A percentile compares a stretch with the other conserved stretches of the same genome.
These are phyloP conservation scores for Misopates orontium DNA, from an alignment of 257 asterid species.

Conservation along the genomic window DNA sequence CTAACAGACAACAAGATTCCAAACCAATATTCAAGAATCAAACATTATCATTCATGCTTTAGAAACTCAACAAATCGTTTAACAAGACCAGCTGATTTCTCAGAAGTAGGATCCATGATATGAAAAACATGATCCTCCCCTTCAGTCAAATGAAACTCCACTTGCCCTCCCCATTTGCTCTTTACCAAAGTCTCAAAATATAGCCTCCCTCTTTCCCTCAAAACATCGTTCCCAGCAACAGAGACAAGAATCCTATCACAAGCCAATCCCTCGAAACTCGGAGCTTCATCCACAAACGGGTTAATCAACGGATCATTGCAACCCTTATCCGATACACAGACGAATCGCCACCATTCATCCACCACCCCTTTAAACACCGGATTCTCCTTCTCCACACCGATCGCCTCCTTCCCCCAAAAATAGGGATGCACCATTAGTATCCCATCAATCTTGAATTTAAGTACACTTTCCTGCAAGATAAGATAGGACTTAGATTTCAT, in stretches of 20 bases:
- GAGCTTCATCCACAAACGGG: constrained; percentile 49
- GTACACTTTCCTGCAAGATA: not conserved
- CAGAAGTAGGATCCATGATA: constrained; percentile 45
- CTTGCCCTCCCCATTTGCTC: constrained; percentile 58
- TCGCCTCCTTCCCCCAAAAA: constrained; percentile 71
- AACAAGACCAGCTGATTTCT: constrained; percentile 40
- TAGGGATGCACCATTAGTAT: constrained; percentile 64
- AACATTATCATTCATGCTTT: constrained; percentile 24
- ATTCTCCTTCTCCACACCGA: constrained; percentile 52
- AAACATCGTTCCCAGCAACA: constrained; percentile 64
- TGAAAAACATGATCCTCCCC: constrained; percentile 79
- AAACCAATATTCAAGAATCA: not conserved
- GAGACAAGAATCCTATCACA: constrained; percentile 50
- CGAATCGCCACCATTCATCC: constrained; percentile 74
- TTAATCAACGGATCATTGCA: constrained; percentile 68
- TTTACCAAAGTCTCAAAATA: constrained; percentile 41
- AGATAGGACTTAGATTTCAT: too few relatives aligned
- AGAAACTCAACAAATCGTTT: constrained; percentile 44
- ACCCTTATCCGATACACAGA: constrained; percentile 57
- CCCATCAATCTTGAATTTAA: constrained; percentile 35
- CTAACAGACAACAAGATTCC: not conserved
- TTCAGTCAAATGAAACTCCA: constrained; percentile 47
- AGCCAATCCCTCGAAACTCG: constrained; percentile 36
- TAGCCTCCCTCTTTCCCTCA: constrained; percentile 66
- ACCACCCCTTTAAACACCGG: constrained; percentile 59